Base-by-base conservation (phyloP, 768 basidiomycete genomes). In the Leucosporidium scottii region DNA sequence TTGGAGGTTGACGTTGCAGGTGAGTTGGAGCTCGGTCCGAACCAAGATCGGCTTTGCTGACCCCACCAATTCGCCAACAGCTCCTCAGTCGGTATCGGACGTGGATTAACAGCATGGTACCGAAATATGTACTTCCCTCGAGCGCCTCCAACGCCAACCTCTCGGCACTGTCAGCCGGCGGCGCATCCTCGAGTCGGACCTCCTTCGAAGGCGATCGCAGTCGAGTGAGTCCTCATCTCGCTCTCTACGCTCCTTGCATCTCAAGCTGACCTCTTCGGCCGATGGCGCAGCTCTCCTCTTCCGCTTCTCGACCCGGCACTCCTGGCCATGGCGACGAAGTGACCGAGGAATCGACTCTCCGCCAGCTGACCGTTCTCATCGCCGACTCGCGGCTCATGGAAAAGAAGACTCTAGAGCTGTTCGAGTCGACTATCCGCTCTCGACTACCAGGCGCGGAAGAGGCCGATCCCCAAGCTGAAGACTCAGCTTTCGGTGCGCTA, bases 1-100 rank as follows among this genome's bases (percentile, higher is more conserved):
- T 77, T 98, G 94, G 96, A 85, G 84, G 74, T 79, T 98, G 65
- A 90, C 87, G 9, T 79, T 99, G 31, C 94, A 99, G 84, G 92
- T 91, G 59, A 49, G 81, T 28, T 13, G 30, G 12, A 3, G 2
- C 6, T 39, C 44, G n/a, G 4, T 21, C 17, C 5, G 1, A 17
- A 31, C 17, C 30, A 23, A 20, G 20, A 48, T 17, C 34, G 9
- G 8, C 50, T 10, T 69, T 31, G 61, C 54, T 31, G 39, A 56
- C 50, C 50, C 36, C 13, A 15, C 28, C 2, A 20, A 39, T 5
- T 27, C 34, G 10, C 39, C 10, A 44, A 44, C 65, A 93, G 91
- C 85, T 96, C 66, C 74, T 93, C 60, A 88, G 86, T 73, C 83
- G 92, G 63, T 92, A 90, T 76, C 84, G 80, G 65, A 83, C 82